Conservation (phyloP, 176 grass and related monocot species). For the Neostapfia colusana region DNA sequence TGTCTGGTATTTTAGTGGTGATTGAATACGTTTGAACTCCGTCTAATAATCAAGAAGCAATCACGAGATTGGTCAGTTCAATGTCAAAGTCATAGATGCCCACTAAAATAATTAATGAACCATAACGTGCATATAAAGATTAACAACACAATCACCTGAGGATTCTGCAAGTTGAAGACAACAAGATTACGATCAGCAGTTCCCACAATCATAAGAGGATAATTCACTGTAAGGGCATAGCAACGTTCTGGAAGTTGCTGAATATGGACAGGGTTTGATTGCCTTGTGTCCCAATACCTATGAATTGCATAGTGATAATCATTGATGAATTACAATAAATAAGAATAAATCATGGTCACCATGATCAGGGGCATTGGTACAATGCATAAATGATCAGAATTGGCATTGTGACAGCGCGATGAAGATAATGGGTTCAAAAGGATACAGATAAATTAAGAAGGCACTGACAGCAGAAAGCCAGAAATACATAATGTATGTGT, state of each 20-base stretch:
- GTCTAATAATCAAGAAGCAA: conserved; percentile 48
- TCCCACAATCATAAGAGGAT: conserved; percentile 96
- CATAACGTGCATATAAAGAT: not conserved
- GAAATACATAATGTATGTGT: not conserved
- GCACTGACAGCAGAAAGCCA: not conserved
- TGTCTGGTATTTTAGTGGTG: conserved; percentile 94
- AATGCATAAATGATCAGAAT: not conserved
- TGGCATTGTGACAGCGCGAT: not conserved
- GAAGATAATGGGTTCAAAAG: not conserved
- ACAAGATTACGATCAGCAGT: conserved; percentile 80
- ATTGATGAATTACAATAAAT: not conserved
- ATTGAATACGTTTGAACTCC: conserved; percentile 90
- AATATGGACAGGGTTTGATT: conserved; percentile 75
- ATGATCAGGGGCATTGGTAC: not conserved
- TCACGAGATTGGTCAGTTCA: not conserved
- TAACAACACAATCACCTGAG: conserved; percentile 58
- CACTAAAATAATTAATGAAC: not conserved
- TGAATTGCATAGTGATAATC: not conserved
- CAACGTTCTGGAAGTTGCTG: conserved; percentile 87
- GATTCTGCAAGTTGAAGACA: conserved; percentile 94
- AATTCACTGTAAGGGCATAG: conserved; percentile 81
- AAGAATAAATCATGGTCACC: conserved; percentile 11
- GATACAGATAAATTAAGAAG: not conserved
- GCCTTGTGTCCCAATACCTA: conserved; percentile 97
- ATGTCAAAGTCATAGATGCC: not conserved